Evolutionary conservation across 2,329 filamentous ascomycete species (phyloP), one percentile per base, ranked within the genome.

Genomic region (Dactylellina parvicollis): DNA sequence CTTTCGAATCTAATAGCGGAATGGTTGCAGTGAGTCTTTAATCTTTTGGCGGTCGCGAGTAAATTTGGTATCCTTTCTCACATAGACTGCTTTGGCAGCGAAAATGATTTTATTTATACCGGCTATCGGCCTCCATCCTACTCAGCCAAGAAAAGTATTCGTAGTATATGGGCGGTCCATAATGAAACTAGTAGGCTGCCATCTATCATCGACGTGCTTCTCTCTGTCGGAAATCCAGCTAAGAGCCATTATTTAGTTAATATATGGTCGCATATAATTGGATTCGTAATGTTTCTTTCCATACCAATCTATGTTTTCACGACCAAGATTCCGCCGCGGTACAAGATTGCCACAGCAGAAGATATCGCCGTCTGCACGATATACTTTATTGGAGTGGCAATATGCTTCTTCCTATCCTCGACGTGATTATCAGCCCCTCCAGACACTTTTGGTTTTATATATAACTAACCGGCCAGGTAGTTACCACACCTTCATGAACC

Each of bases 401-500:
- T 81, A 50, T 85, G 83, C 75, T 85, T 85, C 75, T 70, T 79
- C 4, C 77, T 85, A 0, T 85, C 84, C 1, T 80, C 82, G 3
- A 79, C 79, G 82, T 83, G 76, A 72, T 8, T 14, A 12, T 18
- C 3, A 10, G 14, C 12, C 16, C 3, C 20, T n/a, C 24, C 4
- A 2, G 14, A 3, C 2, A 38, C 40, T 10, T 20, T 30, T 22
- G 34, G 47, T 16, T 12, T 26, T 10, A 40, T 22, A 49, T 40
- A 49, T 47, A 57, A 69, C 30, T 30, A 24, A 56, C 16, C 7
- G 10, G 3, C 9, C 0, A 12, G 14, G 79, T 22, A 85, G 84
- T 4, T 88, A 85, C 75, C 86, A 88, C 77, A 85, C 84, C 1
- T 82, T 88, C 54, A 83, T 83, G 75, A 85, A 85, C 64, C 86